phyloP scores from a whole-genome alignment of 495 filamentous ascomycete genomes.

The Neurospora africana region DNA sequence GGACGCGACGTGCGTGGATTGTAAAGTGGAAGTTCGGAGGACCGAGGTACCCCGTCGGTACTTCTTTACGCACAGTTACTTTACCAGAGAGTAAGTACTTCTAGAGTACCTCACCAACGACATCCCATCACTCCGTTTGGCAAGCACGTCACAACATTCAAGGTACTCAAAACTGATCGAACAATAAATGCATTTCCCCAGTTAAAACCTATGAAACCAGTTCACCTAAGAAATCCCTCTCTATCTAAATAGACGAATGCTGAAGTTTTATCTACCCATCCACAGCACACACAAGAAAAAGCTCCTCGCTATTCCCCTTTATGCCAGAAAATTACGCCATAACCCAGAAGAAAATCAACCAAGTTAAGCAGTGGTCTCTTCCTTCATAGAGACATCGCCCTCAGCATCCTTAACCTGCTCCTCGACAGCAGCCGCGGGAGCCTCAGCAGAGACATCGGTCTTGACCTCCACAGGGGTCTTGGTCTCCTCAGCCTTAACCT shows the following conservation, averaged over 20 bases:
- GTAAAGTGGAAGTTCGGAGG: background rate
- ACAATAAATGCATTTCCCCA: background rate
- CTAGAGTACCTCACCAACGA: background rate
- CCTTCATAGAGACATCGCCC: background rate
- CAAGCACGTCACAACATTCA: background rate
- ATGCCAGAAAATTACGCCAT: background rate
- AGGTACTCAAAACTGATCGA: background rate
- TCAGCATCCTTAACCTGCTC: background rate
- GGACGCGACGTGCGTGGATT: background rate
- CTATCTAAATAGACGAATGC: background rate
- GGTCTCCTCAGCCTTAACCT: background rate
- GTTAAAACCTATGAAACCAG: background rate
- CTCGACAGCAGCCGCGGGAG: background rate
- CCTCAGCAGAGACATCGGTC: background rate
- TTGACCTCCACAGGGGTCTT: conserved; percentile 6
- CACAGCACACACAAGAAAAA: background rate
- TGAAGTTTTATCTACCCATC: background rate
- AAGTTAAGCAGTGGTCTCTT: background rate
- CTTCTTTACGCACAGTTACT: background rate
- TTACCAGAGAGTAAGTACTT: background rate
- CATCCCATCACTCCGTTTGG: background rate
- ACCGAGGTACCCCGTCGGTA: background rate
- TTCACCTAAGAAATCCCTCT: background rate
- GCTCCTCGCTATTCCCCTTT: background rate
- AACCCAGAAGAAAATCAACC: background rate